These are phyloP conservation scores for Nemania sp. DNA, from an alignment of 2,329 filamentous ascomycete genomes.

Conservation along the genomic window DNA sequence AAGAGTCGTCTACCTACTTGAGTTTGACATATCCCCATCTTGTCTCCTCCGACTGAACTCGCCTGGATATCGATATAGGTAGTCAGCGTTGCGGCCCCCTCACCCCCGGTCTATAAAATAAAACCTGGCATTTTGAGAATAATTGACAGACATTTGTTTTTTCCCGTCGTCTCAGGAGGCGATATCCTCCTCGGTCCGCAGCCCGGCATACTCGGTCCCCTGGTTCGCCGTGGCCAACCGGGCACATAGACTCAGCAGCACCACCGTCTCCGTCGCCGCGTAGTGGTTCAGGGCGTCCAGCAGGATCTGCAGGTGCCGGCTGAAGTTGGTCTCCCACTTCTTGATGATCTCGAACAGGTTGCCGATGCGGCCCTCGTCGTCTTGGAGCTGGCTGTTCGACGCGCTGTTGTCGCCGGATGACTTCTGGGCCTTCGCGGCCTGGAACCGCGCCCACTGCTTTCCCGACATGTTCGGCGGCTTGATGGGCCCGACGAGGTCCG, in stretches of 20 bases:
- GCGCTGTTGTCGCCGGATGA: constrained; percentile 43
- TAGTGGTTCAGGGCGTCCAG: constrained; percentile 96
- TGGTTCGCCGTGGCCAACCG: constrained; percentile 81
- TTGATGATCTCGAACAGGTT: constrained; percentile 86
- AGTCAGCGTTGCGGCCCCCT: not conserved
- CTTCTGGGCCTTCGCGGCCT: constrained; percentile 52
- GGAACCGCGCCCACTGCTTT: constrained; percentile 64
- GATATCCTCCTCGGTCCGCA: constrained; percentile 63
- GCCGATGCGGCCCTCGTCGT: constrained; percentile 59
- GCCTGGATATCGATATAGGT: constrained; percentile 8
- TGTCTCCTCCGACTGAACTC: too few species aligned
- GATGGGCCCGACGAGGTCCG: constrained; percentile 67
- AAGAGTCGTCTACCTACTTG: too few species aligned
- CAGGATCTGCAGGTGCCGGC: constrained; percentile 87
- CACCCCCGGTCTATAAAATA: not conserved
- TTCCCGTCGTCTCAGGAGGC: constrained; percentile 23
- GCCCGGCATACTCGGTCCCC: constrained; percentile 67
- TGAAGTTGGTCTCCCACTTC: constrained; percentile 94
- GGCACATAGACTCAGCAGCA: constrained; percentile 85
- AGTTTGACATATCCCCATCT: too few species aligned
- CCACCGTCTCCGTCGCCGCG: constrained; percentile 94
- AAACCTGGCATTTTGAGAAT: not conserved
- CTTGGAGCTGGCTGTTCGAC: constrained; percentile 45
- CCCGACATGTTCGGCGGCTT: constrained; percentile 64
- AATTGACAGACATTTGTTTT: not conserved